Conservation (phyloP, 495 filamentous ascomycete species). For the Ramalina intermedia region DNA sequence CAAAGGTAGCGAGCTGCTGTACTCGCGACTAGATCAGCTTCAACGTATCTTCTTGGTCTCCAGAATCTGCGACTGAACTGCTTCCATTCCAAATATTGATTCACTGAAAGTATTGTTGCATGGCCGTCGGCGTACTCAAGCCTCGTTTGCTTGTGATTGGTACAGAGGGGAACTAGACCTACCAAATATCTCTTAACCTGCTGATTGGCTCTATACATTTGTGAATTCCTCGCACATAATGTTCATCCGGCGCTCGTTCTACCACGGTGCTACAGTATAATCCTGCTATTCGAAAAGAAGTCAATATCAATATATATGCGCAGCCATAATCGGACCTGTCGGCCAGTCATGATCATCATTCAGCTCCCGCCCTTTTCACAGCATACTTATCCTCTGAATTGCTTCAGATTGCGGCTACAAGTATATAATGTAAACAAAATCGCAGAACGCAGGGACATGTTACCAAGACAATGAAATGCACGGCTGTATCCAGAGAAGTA, state of each 20-base stretch:
- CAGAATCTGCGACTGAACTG: constrained; percentile 1
- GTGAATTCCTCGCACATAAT: too few species aligned
- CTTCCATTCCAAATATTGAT: not conserved
- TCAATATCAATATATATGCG: not conserved
- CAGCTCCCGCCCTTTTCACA: not conserved
- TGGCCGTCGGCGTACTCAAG: not conserved
- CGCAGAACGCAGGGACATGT: not conserved
- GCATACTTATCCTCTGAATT: not conserved
- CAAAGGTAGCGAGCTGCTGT: too few species aligned
- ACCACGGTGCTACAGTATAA: too few species aligned
- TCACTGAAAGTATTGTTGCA: not conserved
- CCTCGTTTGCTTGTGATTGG: not conserved
- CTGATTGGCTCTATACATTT: not conserved
- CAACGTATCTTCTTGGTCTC: not conserved
- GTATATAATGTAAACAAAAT: not conserved
- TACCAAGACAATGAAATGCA: not conserved
- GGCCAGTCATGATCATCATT: not conserved
- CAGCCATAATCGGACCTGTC: not conserved
- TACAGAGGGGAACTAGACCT: not conserved
- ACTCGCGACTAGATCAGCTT: not conserved
- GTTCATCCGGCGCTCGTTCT: too few species aligned
- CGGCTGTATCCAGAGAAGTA: not conserved
- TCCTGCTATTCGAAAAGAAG: not conserved
- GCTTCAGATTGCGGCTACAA: not conserved
- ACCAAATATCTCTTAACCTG: not conserved